Conservation (phyloP, 805 yeast genomes). For the Helenozyma baotianmanensis region DNA sequence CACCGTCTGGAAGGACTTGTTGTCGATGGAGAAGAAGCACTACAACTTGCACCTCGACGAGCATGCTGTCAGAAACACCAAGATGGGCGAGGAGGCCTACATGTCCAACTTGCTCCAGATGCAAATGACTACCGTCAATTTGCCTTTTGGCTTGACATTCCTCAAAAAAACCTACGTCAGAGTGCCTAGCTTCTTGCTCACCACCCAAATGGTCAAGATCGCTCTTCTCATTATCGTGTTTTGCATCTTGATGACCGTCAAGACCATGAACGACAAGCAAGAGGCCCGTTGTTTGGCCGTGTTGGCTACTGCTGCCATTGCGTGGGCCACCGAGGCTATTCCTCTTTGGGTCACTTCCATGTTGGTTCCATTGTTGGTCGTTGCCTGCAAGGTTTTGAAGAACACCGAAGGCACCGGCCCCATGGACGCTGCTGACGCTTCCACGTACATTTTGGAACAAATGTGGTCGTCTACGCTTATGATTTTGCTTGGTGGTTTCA, state of each 20-base stretch:
- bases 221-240: slow-evolving; percentile 47
- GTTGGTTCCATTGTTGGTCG: slow-evolving; percentile 76
- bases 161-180: slow-evolving; percentile 17
- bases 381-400: slow-evolving; percentile 63
- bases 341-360: slow-evolving; percentile 89
- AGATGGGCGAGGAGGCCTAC: slow-evolving; percentile 17
- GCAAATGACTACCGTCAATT: slow-evolving; percentile 26
- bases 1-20: slow-evolving; percentile 96
- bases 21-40: slow-evolving; percentile 48
- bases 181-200: slow-evolving; percentile 46
- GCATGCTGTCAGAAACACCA: slow-evolving; percentile 12
- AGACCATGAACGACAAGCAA: slow-evolving; percentile 31
- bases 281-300: slow-evolving; percentile 64
- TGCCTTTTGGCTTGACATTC: slow-evolving; percentile 23
- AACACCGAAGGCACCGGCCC: slow-evolving; percentile 42
- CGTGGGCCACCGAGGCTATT: slow-evolving; percentile 95
- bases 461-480: slow-evolving; percentile 97
- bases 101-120: slow-evolving; percentile 10
- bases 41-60: slow-evolving; percentile 16
- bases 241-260: slow-evolving; percentile 23
- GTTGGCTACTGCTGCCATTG: slow-evolving; percentile 70
- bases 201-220: slow-evolving; percentile 42
- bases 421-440: slow-evolving; percentile 63
- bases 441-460: slow-evolving; percentile 70
- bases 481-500: slow-evolving; percentile 88